Evolutionary conservation across 1,284 basidiomycete species (phyloP).

Genomic region (Cryptococcus sp.): DNA sequence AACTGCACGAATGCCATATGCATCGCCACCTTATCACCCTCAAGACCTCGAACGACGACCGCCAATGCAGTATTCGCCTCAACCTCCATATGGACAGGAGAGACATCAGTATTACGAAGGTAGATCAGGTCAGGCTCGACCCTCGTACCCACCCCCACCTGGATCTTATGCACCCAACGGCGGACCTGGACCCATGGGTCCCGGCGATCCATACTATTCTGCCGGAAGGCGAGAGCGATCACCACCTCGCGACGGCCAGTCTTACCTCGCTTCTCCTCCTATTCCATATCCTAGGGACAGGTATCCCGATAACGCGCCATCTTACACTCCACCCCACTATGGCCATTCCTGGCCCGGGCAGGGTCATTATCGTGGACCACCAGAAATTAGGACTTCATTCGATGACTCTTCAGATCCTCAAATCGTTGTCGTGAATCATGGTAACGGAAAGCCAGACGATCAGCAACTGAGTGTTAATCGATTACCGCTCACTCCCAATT

Average conservation of each 20-base stretch:
- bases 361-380: slow-evolving; percentile 2
- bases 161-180: too few species aligned
- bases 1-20: too few species aligned
- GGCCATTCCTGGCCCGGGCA: slow-evolving; percentile 6
- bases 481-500: slow-evolving; percentile 1
- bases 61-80: background rate
- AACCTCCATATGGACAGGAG: background rate
- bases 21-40: background rate
- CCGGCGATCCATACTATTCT: background rate
- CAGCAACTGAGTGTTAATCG: background rate
- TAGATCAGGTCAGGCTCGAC: too few species aligned
- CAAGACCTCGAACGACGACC: background rate
- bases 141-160: too few species aligned
- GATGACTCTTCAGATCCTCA: slow-evolving; percentile 6
- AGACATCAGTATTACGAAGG: too few species aligned
- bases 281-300: slow-evolving; percentile 4
- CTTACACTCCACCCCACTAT: slow-evolving; percentile 8
- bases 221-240: background rate
- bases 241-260: background rate
- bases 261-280: too few species aligned
- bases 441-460: too few species aligned
- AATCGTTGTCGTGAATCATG: too few species aligned
- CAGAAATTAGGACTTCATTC: slow-evolving; percentile 1
- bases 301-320: slow-evolving; percentile 3
- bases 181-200: background rate